Percentiles rank a stretch among this genome's conserved stretches.
These are phyloP conservation scores for Mrakia frigida DNA, from an alignment of 768 basidiomycete species.

Conservation along the genomic window DNA sequence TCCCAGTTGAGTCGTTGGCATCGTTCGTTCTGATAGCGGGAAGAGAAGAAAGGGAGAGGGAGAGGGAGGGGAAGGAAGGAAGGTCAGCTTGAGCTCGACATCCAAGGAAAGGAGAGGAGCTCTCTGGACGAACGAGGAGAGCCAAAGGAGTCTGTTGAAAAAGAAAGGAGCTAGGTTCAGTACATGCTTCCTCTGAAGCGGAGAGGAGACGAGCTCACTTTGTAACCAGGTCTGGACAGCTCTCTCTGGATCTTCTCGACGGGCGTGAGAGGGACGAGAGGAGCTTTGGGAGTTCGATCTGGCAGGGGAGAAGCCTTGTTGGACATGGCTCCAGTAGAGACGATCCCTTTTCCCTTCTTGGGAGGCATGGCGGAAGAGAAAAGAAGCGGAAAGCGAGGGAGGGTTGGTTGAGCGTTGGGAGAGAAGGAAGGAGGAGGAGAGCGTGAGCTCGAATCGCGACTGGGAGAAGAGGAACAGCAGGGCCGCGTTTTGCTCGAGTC, in stretches of 20 bases:
- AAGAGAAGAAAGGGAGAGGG: no score
- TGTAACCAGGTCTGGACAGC: constrained; percentile 25
- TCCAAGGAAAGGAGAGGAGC: background rate
- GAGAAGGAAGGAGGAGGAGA: background rate
- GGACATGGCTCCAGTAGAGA: constrained; percentile 29
- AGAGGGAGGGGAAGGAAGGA: background rate
- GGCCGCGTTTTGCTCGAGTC: background rate
- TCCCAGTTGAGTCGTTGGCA: constrained; percentile 29
- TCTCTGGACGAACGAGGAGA: constrained; percentile 21
- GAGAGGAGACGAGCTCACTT: background rate
- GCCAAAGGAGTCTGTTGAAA: constrained; percentile 18
- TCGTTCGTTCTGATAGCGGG: constrained; percentile 17
- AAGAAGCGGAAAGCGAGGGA: background rate
- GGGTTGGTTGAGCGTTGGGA: background rate
- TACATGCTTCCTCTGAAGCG: background rate
- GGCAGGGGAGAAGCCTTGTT: constrained; percentile 33
- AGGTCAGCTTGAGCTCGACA: background rate
- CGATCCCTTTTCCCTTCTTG: constrained; percentile 28
- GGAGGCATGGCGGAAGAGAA: constrained; percentile 20
- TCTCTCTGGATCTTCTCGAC: constrained; percentile 32
- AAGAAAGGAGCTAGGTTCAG: background rate
- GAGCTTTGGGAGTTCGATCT: constrained; percentile 21
- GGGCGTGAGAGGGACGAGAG: constrained; percentile 27
- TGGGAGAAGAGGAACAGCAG: background rate
- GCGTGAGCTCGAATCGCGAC: background rate